Base-by-base conservation (phyloP, 495 filamentous ascomycete species). In the Penicillium maclennaniae region DNA sequence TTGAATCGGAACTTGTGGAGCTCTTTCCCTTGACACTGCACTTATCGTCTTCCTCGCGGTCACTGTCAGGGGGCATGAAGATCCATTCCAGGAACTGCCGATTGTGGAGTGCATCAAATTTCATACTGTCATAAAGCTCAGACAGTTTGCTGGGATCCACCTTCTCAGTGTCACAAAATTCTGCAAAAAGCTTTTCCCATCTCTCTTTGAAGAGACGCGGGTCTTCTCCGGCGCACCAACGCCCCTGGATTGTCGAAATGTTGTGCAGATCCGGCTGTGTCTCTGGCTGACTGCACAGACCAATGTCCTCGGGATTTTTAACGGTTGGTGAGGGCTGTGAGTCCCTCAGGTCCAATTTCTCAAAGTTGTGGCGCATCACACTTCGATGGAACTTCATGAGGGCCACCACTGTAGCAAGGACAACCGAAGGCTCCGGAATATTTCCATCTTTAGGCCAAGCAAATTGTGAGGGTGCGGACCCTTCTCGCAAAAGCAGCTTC, bases 81-180 rank as follows among this genome's bases (percentile, higher is more conserved):
- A 96, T 88, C 86, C 92, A 96, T 69, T 98, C 95, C n/a, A 98
- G 74, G 54, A 97, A 97, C 53, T 88, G 88, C 5, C 95, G 84
- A 66, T 98, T 98, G 67, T 98, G 93, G 21, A 98, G 79, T 2
- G 95, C 93, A 62, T 98, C 93, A 59, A 97, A 98, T 66, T 98
- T 98, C 92, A 97, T 97, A 26, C 91, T 97, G 69, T 98, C 93
- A 64, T 97, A 97, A 2, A 98, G 75, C 71, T 98, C 93, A 7
- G 90, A 96, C 34, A 98, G 91, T 74, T 97, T 97, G 75, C 91
- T 95, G 0, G 93, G 93, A 66, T 98, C 93, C 9, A 97, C 89
- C 73, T 97, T 98, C 56, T 98, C 93, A 5, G 87, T 86, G 66
- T 98, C 93, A 55, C 89, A 92, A 59, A 97, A 98, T 71, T 98